A percentile compares a stretch with the other conserved stretches of the same genome.
phyloP scores from a whole-genome alignment of 352 stramenopile genomes.

The Aphanomyces euteiches region DNA sequence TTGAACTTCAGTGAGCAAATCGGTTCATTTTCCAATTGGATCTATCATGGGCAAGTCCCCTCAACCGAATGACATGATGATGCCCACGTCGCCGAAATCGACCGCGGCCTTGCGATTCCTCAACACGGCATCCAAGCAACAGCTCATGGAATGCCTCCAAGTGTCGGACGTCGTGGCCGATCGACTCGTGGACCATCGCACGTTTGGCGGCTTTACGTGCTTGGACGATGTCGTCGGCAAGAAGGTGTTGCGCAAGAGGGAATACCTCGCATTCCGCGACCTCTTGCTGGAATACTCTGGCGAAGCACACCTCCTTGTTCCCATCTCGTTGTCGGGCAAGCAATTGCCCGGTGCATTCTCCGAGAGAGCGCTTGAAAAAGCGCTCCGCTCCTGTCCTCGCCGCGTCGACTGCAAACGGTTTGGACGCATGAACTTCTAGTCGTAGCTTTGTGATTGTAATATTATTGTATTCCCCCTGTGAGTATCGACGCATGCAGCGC shows the following conservation, averaged over 20 bases:
- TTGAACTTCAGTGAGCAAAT: neutral
- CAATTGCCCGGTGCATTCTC: slow-evolving; percentile 2
- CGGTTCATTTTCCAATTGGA: neutral
- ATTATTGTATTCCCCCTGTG: neutral
- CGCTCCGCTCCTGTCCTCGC: neutral
- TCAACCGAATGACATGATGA: neutral
- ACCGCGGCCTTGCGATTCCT: slow-evolving; percentile 15
- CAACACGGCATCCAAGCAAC: slow-evolving; percentile 22
- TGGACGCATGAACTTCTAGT: neutral
- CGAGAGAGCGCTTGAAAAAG: slow-evolving; percentile 4
- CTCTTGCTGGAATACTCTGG: neutral
- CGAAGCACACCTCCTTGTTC: neutral
- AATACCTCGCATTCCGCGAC: slow-evolving; percentile 22
- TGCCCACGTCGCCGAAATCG: neutral
- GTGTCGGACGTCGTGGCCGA: slow-evolving; percentile 11
- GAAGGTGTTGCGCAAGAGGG: slow-evolving; percentile 26
- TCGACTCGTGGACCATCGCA: slow-evolving; percentile 23
- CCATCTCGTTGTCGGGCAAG: neutral
- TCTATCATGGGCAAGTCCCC: neutral
- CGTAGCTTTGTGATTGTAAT: neutral
- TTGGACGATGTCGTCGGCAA: slow-evolving; percentile 28
- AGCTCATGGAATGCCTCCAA: slow-evolving; percentile 7
- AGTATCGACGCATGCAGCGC: too few species aligned
- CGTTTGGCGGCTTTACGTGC: slow-evolving; percentile 12
- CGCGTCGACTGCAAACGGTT: slow-evolving; percentile 6